phyloP scores from a whole-genome alignment of 306 rosid species.

The Benincasa hispida region DNA sequence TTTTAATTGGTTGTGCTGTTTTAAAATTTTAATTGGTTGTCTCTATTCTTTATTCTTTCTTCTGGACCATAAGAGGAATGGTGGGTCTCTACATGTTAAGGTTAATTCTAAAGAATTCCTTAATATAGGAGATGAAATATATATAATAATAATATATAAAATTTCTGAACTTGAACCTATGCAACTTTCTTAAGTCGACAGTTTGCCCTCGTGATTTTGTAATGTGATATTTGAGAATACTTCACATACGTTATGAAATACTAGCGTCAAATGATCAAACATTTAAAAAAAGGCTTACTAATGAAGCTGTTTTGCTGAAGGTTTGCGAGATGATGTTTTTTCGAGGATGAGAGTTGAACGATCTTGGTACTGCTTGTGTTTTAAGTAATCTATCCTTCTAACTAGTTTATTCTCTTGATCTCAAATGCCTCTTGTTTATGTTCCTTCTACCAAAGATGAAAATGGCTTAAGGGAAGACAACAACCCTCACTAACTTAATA shows the following conservation, averaged over 20 bases:
- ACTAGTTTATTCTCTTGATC: not conserved
- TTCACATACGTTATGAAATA: not conserved
- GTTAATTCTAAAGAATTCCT: not conserved
- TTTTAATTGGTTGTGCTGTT: not conserved
- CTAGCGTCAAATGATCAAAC: not conserved
- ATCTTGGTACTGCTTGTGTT: slow-evolving; percentile 2
- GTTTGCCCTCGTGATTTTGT: not conserved
- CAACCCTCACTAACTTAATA: not conserved
- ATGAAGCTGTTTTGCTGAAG: not conserved
- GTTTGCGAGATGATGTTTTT: not conserved
- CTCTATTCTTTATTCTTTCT: not conserved
- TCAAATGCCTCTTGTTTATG: not conserved
- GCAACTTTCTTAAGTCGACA: not conserved
- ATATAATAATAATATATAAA: not conserved
- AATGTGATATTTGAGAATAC: not conserved
- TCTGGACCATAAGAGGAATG: not conserved
- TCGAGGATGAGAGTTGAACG: not conserved
- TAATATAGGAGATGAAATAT: not conserved
- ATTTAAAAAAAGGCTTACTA: not conserved
- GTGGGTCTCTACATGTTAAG: not conserved
- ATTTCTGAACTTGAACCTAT: not conserved
- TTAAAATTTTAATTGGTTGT: not conserved
- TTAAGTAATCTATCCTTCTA: not conserved
- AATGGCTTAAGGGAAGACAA: not conserved
- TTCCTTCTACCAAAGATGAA: not conserved